Conservation (phyloP, 805 yeast genomes). For the Cyberlindnera xylosilytica region DNA sequence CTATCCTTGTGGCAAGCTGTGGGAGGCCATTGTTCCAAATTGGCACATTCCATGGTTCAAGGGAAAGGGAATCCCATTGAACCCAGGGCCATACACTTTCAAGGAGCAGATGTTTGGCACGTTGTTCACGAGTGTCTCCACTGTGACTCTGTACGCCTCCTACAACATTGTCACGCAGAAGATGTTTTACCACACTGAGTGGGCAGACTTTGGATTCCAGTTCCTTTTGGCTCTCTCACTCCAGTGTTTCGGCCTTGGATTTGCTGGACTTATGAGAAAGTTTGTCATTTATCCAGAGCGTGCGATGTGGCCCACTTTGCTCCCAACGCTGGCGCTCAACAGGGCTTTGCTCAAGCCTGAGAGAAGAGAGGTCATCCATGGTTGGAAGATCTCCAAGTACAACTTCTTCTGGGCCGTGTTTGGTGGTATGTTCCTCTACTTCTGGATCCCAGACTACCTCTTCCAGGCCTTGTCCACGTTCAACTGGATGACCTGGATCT, state of each 20-base stretch:
- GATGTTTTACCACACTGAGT: conserved; percentile 29
- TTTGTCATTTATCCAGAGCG: conserved; percentile 50
- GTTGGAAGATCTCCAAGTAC: conserved; percentile 34
- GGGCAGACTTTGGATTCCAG: conserved; percentile 47
- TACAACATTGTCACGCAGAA: conserved; percentile 36
- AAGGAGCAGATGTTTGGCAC: conserved; percentile 70
- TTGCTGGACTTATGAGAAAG: conserved; percentile 62
- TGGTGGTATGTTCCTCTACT: conserved; percentile 36
- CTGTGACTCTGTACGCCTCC: conserved; percentile 33
- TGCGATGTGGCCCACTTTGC: conserved; percentile 51
- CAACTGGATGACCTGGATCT: conserved; percentile 60
- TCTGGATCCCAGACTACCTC: conserved; percentile 44
- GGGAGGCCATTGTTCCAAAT: conserved; percentile 43
- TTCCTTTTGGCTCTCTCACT: conserved; percentile 49
- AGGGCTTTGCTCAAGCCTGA: conserved; percentile 41
- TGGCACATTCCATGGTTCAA: conserved; percentile 40
- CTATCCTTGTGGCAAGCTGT: conserved; percentile 42
- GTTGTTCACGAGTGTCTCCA: conserved; percentile 32
- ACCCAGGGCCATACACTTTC: conserved; percentile 62
- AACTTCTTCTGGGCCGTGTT: conserved; percentile 33
- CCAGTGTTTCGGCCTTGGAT: conserved; percentile 62
- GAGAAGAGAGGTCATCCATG: conserved; percentile 30
- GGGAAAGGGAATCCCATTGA: conserved; percentile 37
- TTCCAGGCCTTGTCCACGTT: conserved; percentile 41
- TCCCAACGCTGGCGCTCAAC: conserved; percentile 48